Base-by-base conservation (phyloP, 1,284 basidiomycete genomes). In the Rhodofomes roseus region DNA sequence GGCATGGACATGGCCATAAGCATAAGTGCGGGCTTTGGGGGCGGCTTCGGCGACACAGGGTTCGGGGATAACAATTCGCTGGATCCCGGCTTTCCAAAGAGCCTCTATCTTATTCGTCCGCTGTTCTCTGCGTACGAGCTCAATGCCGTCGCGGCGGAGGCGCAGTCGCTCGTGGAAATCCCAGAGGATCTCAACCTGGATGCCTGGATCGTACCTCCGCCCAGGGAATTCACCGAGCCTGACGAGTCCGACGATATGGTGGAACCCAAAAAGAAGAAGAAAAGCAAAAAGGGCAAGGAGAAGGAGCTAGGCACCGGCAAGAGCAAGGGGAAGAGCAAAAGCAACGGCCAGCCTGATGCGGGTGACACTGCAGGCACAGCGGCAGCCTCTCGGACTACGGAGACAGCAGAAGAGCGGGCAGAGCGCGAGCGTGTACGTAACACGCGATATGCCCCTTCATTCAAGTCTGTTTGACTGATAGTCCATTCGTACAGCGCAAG, bases 181-280 rank as follows among this genome's bases (percentile, higher is more conserved):
- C 97, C 96, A 0, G 87, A 92, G 1, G 93, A 89, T 1, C 76
- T 99, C 22, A 87, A 98, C 71, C 81, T 99, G 3, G 91, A 96
- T 63, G 74, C 78, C 0, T 95, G 92, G 83, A 90, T 98, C 61
- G 85, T 95, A 6, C 82, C 89, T 1, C 84, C 84, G 5, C 83
- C 83, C 14, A 73, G 78, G 37, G 81, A 83, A 57, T 69, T 71
- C 11, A 5, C 54, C 8, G 52, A 73, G 14, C 63, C 67, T 20
- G 57, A 65, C 3, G 70, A 73, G 44, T 63, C 73, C 65, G 69
- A 69, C 43, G 69, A 73, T 16, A 70, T 73, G 55, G 34, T 50
- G 22, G 69, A 66, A 25, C 69, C 61, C 50, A 72, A 67, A 66
- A 77, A 67, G 74, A 66, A 68, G 57, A 79, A 71, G 71, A 79